Percentiles rank a stretch among this genome's conserved stretches.
phyloP scores from a whole-genome alignment of 768 basidiomycete genomes.

The Trametes cubensis region DNA sequence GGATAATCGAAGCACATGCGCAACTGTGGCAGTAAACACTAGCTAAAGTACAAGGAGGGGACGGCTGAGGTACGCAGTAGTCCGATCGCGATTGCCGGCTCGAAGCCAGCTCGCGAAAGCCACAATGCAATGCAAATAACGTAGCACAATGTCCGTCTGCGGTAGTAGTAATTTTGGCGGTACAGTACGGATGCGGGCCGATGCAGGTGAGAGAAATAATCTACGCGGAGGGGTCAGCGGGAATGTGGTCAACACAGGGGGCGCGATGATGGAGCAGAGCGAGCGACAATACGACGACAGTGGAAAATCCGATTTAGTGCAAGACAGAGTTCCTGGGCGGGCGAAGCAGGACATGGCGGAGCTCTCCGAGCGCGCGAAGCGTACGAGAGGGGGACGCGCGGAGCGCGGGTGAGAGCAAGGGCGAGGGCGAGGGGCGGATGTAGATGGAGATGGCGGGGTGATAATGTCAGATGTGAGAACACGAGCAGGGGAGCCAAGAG shows the following conservation, averaged over 20 bases:
- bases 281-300: background rate
- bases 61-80: background rate
- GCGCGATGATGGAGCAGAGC: constrained; percentile 6
- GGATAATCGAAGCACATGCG: background rate
- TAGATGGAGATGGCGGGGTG: constrained; percentile 22
- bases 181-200: constrained; percentile 8
- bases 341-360: background rate
- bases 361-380: background rate
- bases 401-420: background rate
- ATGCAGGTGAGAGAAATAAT: background rate
- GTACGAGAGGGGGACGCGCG: background rate
- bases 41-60: constrained; percentile 6
- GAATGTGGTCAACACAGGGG: constrained; percentile 1
- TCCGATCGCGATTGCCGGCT: background rate
- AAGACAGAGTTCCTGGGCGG: no score
- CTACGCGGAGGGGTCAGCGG: background rate
- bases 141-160: background rate
- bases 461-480: constrained; percentile 23
- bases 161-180: background rate
- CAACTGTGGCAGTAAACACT: constrained; percentile 1
- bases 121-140: constrained; percentile 3
- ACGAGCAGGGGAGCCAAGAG: constrained; percentile 18
- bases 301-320: background rate
- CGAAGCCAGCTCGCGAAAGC: background rate
- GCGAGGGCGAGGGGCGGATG: constrained; percentile 3